phyloP scores from a whole-genome alignment of 345 rosid genomes.

The Aethionema arabicum region DNA sequence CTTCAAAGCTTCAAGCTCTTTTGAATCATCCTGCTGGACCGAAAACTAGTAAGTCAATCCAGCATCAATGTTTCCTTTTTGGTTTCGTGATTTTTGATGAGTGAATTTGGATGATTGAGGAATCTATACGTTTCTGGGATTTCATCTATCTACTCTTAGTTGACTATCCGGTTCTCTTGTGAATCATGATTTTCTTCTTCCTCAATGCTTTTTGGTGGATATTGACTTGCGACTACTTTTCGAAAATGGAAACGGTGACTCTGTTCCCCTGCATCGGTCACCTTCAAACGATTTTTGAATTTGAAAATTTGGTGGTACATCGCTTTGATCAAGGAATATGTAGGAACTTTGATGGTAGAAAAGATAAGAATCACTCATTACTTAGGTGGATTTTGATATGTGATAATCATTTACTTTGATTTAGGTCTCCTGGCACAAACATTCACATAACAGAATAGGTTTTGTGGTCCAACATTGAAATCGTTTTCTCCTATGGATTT shows the following conservation, averaged over 20 bases:
- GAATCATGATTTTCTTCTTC: slow-evolving; percentile 1
- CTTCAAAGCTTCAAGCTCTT: slow-evolving; percentile 81
- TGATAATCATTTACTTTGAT: background rate
- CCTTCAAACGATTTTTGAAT: background rate
- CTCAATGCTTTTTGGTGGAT: background rate
- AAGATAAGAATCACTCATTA: background rate
- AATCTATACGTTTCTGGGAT: background rate
- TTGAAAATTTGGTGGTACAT: background rate
- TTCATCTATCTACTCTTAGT: background rate
- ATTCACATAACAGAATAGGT: background rate
- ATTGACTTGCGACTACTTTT: slow-evolving; percentile 20
- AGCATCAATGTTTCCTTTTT: background rate
- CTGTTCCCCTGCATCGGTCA: background rate
- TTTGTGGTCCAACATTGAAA: too few species aligned
- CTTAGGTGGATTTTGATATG: background rate
- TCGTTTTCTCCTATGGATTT: background rate
- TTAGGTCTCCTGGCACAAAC: background rate
- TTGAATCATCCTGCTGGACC: slow-evolving; percentile 99
- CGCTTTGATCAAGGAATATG: background rate
- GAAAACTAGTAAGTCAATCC: slow-evolving; percentile 72
- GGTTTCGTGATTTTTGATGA: background rate
- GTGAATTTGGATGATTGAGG: slow-evolving; percentile 17
- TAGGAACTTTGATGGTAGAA: background rate
- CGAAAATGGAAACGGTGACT: background rate
- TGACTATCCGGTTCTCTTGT: background rate